phyloP scores from a whole-genome alignment of 2,329 filamentous ascomycete species.

The Cercospora janseana region DNA sequence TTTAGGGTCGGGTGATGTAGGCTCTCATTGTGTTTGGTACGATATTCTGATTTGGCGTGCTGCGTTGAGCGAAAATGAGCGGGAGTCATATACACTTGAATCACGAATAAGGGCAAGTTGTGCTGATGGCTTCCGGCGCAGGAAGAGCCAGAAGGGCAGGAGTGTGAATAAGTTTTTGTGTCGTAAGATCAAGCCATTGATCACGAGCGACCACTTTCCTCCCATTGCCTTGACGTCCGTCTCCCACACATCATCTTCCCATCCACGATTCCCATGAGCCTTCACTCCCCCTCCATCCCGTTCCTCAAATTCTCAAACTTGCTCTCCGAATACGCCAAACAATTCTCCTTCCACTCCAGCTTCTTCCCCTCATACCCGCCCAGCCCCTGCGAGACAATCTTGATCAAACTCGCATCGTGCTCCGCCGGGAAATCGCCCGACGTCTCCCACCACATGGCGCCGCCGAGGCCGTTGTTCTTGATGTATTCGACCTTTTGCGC shows the following conservation, averaged over 20 bases:
- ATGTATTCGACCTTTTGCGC: slow-evolving; percentile 71
- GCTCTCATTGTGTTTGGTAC: too few species aligned
- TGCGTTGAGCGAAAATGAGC: not conserved
- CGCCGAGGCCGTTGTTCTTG: slow-evolving; percentile 65
- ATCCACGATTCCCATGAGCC: not conserved
- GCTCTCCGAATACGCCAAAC: slow-evolving; percentile 51
- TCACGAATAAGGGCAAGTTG: too few species aligned
- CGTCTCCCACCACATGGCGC: slow-evolving; percentile 97
- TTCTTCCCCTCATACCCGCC: slow-evolving; percentile 41
- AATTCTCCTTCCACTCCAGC: slow-evolving; percentile 50
- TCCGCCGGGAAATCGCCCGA: slow-evolving; percentile 67
- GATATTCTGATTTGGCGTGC: not conserved
- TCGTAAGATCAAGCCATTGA: too few species aligned
- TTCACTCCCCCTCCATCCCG: slow-evolving; percentile 41
- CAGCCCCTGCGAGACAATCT: slow-evolving; percentile 41
- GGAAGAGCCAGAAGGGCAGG: too few species aligned
- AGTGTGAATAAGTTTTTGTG: too few species aligned
- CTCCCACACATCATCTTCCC: too few species aligned
- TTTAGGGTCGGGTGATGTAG: not conserved
- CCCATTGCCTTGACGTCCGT: too few species aligned
- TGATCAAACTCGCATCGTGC: slow-evolving; percentile 59
- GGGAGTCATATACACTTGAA: too few species aligned
- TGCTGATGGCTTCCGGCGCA: too few species aligned
- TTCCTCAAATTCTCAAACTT: slow-evolving; percentile 54
- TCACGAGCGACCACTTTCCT: too few species aligned